Evolutionary conservation across 2,329 filamentous ascomycete genomes (phyloP), one percentile per base, ranked within the genome.

Genomic region (Colletotrichum liriopes): DNA sequence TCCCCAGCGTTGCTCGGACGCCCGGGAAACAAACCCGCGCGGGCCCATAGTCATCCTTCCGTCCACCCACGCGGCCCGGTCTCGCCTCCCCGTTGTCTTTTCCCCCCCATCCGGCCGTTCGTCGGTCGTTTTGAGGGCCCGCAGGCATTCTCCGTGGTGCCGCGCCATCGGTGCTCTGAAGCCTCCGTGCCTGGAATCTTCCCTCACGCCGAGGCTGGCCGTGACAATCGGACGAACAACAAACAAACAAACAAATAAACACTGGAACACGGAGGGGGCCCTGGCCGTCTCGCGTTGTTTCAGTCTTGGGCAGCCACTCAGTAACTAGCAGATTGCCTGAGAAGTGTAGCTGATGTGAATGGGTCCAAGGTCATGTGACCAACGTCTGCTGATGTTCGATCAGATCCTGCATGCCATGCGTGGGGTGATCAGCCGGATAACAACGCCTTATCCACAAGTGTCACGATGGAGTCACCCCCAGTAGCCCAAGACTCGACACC

Each of bases 11-110:
- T 29, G 59, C 59, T 29, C 39, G 41, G 60, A 62, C 45, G 26
- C 35, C 60, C n/a, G 60, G 39, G 39, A 37, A 62, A 62, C 45
- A 62, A 29, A 51, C 16, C 60, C 45, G 54, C 45, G 12, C 58
- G 37, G 16, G 29, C 52, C 56, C 43, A 32, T 62, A 52, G 54
- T 55, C 37, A 63, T 39, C 47, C 49, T 26, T 56, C 37, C 59
- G 49, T 16, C 35, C 18, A 16, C 37, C 37, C 43, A 52, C n/a
- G 16, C 67, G 52, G 67, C 61, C 67, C 52, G 67, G 41, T 60
- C 63, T 60, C 41, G 55, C 5, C 23, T 37, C 54, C 54, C 41
- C 23, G 35, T 55, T 32, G 45, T 16, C 37, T 29, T 49, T 47
- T 32, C 47, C 32, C 23, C 6, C 29, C 26, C 39, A 39, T 29